These are phyloP conservation scores for Coemansia sp. DNA, from an alignment of 192 early-diverging fungal species.

Conservation along the genomic window DNA sequence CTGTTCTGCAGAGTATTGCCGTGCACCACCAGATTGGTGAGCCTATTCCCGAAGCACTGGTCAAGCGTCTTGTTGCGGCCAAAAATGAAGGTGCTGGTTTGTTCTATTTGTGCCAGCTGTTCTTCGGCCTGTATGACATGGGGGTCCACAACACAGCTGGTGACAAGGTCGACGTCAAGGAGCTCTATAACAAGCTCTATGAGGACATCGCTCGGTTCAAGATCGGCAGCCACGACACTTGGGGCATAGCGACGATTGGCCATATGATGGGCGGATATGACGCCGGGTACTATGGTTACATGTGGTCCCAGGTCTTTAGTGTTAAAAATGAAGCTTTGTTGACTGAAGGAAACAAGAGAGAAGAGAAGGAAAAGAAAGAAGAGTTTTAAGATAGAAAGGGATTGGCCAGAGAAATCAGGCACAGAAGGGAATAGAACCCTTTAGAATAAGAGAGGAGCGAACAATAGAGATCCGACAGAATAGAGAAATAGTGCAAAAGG, in stretches of 20 bases:
- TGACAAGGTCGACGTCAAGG: conserved; percentile 44
- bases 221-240: conserved; percentile 68
- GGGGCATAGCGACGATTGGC: conserved; percentile 65
- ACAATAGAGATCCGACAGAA: too few relatives aligned
- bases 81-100: conserved; percentile 80
- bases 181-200: conserved; percentile 53
- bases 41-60: conserved; percentile 71
- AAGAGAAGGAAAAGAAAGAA: too few relatives aligned
- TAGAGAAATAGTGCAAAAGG: too few relatives aligned
- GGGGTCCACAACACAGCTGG: conserved; percentile 68
- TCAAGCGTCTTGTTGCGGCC: conserved; percentile 68
- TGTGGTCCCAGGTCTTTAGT: conserved; percentile 83
- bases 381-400: too few relatives aligned
- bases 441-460: too few relatives aligned
- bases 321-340: too few relatives aligned
- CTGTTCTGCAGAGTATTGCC: conserved; percentile 60
- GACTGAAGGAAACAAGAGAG: too few relatives aligned
- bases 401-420: too few relatives aligned
- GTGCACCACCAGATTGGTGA: conserved; percentile 73
- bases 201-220: conserved; percentile 43
- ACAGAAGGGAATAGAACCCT: too few relatives aligned
- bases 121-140: conserved; percentile 80
- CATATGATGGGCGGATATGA: conserved; percentile 82
- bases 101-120: conserved; percentile 73
- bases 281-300: conserved; percentile 77